Evolutionary conservation across 2,329 filamentous ascomycete species (phyloP).

Genomic region (Fusarium illudens): DNA sequence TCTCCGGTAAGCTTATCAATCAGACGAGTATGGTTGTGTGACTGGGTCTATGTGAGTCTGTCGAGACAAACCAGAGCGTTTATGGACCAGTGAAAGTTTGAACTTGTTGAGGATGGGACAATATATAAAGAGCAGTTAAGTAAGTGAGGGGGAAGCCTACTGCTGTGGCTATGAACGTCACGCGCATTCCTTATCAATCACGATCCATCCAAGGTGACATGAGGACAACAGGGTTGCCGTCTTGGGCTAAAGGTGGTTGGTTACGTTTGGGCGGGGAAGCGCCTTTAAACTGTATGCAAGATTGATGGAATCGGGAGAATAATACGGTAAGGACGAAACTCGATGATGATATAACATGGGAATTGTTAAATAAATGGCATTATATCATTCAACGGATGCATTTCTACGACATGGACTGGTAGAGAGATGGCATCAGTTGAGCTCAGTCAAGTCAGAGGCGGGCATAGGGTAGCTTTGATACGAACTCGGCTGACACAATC

Average conservation of each 20-base stretch:
- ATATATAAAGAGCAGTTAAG: background rate
- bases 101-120: background rate
- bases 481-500: background rate
- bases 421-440: background rate
- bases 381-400: background rate
- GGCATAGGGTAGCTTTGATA: background rate
- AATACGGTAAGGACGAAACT: background rate
- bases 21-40: background rate
- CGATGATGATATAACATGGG: background rate
- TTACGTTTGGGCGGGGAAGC: background rate
- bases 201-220: constrained; percentile 2
- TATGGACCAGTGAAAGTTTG: background rate
- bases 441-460: background rate
- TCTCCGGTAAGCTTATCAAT: background rate
- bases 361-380: background rate
- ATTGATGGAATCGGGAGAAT: background rate
- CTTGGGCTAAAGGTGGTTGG: background rate
- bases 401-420: background rate
- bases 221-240: background rate
- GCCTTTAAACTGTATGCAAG: background rate
- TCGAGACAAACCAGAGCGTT: background rate
- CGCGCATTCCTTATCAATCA: constrained; percentile 28
- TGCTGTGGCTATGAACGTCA: constrained; percentile 17
- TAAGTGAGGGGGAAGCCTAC: background rate
- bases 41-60: background rate